These are phyloP conservation scores for Porogramme epimiltina DNA, from an alignment of 1,284 basidiomycete species.

Conservation along the genomic window DNA sequence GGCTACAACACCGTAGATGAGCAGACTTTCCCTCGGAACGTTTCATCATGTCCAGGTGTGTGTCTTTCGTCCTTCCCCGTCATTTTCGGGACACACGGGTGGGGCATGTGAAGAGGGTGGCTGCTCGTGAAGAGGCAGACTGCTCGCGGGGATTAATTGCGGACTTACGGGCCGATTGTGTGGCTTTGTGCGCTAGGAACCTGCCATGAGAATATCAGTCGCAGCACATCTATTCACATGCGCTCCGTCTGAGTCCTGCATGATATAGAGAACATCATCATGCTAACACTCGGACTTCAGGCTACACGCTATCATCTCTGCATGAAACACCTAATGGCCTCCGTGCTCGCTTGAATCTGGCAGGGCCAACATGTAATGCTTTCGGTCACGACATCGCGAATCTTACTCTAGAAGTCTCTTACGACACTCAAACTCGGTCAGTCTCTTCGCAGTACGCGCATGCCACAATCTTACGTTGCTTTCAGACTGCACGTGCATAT, in stretches of 20 bases:
- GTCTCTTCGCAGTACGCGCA: constrained; percentile 6
- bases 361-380: constrained; percentile 67
- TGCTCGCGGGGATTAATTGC: too few relatives aligned
- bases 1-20: background rate
- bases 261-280: too few relatives aligned
- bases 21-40: constrained; percentile 14
- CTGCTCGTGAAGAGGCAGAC: too few relatives aligned
- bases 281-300: constrained; percentile 30
- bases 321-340: constrained; percentile 52
- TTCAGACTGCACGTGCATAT: constrained; percentile 77
- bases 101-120: too few relatives aligned
- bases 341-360: constrained; percentile 57
- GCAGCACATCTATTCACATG: too few relatives aligned
- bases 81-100: too few relatives aligned
- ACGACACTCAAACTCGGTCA: constrained; percentile 61
- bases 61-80: background rate
- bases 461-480: background rate
- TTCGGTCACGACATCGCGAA: constrained; percentile 69
- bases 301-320: constrained; percentile 54
- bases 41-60: constrained; percentile 22
- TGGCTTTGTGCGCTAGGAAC: too few relatives aligned
- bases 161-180: background rate
- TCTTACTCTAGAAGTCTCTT: constrained; percentile 67
- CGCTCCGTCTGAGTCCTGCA: too few relatives aligned
- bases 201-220: too few relatives aligned